phyloP scores from a whole-genome alignment of 768 basidiomycete genomes.

The Boletales sp. region DNA sequence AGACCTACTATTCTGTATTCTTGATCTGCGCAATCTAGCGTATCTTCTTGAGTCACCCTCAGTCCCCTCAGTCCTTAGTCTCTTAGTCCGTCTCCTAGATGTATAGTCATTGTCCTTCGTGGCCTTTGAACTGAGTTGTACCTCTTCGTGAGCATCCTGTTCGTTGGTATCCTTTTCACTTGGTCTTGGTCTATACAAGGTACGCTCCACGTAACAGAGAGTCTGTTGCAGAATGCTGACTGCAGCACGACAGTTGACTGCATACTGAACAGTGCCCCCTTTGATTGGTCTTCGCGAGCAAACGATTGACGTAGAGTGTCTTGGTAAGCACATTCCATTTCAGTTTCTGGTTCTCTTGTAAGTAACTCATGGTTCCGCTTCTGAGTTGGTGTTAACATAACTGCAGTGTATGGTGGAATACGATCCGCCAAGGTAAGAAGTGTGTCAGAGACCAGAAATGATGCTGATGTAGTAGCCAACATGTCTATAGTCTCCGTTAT shows the following conservation, averaged over 20 bases:
- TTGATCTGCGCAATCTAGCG: no score
- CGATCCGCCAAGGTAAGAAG: not conserved
- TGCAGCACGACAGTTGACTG: conserved; percentile 15
- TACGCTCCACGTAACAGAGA: no score
- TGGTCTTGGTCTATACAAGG: no score
- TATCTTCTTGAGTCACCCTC: no score
- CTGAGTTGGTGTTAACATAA: not conserved
- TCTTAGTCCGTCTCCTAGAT: no score
- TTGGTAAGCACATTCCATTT: not conserved
- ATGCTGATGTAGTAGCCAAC: conserved; percentile 6
- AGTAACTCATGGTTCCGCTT: not conserved
- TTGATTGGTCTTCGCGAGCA: not conserved
- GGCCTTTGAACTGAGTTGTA: no score
- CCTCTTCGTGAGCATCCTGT: no score
- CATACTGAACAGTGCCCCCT: conserved; percentile 4
- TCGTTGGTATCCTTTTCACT: no score
- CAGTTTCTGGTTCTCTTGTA: not conserved
- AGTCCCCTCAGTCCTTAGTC: no score
- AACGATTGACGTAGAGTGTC: not conserved
- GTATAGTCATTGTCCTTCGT: no score
- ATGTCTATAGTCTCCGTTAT: not conserved
- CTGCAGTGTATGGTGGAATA: not conserved
- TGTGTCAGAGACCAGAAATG: conserved; percentile 3
- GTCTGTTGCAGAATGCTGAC: conserved; percentile 7
- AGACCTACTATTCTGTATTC: no score